Base-by-base conservation (phyloP, 495 filamentous ascomycete species). In the Daldinia decipiens region DNA sequence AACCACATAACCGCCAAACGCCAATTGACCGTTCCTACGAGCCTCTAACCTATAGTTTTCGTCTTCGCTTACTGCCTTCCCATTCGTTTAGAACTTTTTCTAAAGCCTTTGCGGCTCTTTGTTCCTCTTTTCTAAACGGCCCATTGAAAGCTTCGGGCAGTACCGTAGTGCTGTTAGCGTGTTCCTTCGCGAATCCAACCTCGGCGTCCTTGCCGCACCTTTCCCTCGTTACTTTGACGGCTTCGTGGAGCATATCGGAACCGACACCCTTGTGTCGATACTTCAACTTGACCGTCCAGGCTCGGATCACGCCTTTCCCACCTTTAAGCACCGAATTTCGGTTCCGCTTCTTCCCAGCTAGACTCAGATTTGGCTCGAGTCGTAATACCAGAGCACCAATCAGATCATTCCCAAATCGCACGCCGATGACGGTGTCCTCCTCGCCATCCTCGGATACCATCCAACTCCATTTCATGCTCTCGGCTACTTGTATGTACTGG, bases 191-290 rank as follows among this genome's bases (percentile, higher is more conserved):
- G 75, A 95, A 94, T 13, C 86, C 86, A 45, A 92, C 77, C 77
- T 82, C 82, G 45, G 84, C 82, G 60, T 87, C 82, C 36, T 78
- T 82, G 5, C 90, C 88, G 61, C 83, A 85, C 72, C 82, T 82
- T 67, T 86, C 83, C 59, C 84, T 82, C 57, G 86, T 86, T 51
- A 90, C 62, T 62, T 78, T 79, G 1, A 92, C 87, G 3, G 88
- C 90, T 67, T 89, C 86, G 59, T 90, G 85, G 59, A 96, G 78
- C 75, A 97, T 79, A 26, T 85, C 89, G 15, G 73, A 80, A 4
- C 93, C 93, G 7, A 96, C 78, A 0, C 93, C 93, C 58, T 82
- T 82, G 5, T 86, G 79, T 12, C 93, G 83, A 76, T 92, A 94
- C 68, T 78, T 81, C 65, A 87, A 66, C 75, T 85, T 82, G 0